A percentile compares a stretch with the other conserved stretches of the same genome.
Conservation (phyloP, 75 land plant genomes). For the Isoetes taiwanensis region DNA sequence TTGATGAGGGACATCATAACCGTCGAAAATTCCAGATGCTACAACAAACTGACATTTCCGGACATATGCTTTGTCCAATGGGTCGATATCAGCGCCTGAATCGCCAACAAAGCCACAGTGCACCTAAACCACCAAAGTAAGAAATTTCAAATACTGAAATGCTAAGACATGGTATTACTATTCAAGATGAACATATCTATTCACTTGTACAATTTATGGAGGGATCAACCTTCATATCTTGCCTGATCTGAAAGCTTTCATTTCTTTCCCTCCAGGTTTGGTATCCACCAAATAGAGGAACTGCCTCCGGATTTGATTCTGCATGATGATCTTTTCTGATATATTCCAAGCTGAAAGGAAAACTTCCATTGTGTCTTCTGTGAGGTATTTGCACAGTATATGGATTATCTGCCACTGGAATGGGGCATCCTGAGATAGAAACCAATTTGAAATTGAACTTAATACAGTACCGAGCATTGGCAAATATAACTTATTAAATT, state of each 20-base stretch:
- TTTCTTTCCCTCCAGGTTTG: constrained; percentile 59
- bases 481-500: not conserved
- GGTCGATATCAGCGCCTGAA: constrained; percentile 64
- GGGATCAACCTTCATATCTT: constrained; percentile 58
- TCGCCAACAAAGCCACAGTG: constrained; percentile 76
- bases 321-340: constrained; percentile 22
- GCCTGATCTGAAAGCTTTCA: constrained; percentile 46
- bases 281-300: constrained; percentile 66
- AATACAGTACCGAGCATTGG: not conserved
- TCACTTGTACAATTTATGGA: too few species aligned
- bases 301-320: constrained; percentile 13
- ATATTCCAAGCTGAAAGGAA: constrained; percentile 36
- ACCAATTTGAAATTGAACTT: not conserved
- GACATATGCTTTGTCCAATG: constrained; percentile 44
- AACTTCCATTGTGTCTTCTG: constrained; percentile 15
- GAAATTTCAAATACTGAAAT: too few species aligned
- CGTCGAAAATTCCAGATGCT: constrained; percentile 90
- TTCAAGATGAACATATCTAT: too few species aligned
- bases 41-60: constrained; percentile 78
- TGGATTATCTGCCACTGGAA: constrained; percentile 43
- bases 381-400: constrained; percentile 35
- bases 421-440: constrained; percentile 42
- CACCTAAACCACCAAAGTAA: too few species aligned
- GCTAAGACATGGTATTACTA: too few species aligned
- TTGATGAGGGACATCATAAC: constrained; percentile 70